Evolutionary conservation across 2,329 filamentous ascomycete genomes (phyloP), one percentile per base, ranked within the genome.

Genomic region (Cordyceps fumosorosea): DNA sequence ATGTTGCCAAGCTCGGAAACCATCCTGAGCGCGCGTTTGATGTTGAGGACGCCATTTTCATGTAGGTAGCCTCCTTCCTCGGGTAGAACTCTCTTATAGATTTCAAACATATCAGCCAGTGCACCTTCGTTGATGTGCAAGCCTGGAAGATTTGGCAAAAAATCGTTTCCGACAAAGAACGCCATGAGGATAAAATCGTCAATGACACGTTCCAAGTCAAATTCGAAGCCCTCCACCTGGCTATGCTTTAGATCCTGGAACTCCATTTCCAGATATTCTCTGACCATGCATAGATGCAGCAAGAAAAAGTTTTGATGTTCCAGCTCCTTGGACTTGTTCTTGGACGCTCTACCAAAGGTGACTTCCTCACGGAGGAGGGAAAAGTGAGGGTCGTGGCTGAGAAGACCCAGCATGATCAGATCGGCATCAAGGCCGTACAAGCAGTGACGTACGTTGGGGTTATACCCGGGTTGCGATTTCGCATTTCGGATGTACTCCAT

Each of bases 131-230:
- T 99, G 76, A 99, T 99, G 76, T 99, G 95, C 66, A 99, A 78
- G 71, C 96, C 91, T 5, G 96, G 96, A 63, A 99, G 81, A 76
- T 99, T 97, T 3, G 95, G 95, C 74, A 99, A 83, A 78, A 99
- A 99, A 83, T 99, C 95, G 76, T 99, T 99, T 73, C 95, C 95
- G 70, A 99, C 91, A 75, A 99, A 99, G 79, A 99, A 99, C 54
- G 93, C 93, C 92, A 99, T 97, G 64, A 99, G 84, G 73, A 99
- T 98, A 76, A 99, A 99, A 80, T 99, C 95, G 74, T 99, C 95
- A 77, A 99, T 98, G 71, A 99, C 87, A 66, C 89, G 86, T 79
- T 99, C 95, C 82, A 99, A 89, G 72, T 99, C 90, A 72, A 96
- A 99, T 55, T 85, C 80, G 69, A 97, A 93, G 47, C 79, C 81